Percentiles rank a stretch among this genome's conserved stretches.
Evolutionary conservation across 257 asterid species (phyloP).

Genomic region (Rubia yunnanensis): DNA sequence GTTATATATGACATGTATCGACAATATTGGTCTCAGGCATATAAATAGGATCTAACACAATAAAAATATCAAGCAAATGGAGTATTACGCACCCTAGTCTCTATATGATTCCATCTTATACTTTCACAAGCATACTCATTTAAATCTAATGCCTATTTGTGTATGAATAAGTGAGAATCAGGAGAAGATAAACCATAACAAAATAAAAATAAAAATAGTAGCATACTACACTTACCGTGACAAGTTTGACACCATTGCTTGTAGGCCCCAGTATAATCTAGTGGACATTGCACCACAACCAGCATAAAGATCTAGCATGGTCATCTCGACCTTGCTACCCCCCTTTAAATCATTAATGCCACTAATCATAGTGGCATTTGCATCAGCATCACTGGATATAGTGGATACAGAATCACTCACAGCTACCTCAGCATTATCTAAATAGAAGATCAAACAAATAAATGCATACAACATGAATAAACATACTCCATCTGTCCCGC

Average conservation of each 20-base stretch:
- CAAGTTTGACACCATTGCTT: slow-evolving; percentile 50
- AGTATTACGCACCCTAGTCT: slow-evolving; percentile 47
- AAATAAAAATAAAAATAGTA: too few species aligned
- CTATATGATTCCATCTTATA: slow-evolving; percentile 59
- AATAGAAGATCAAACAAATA: neutral
- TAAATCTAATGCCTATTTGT: slow-evolving; percentile 94
- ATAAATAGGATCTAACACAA: neutral
- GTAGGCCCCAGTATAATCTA: slow-evolving; percentile 72
- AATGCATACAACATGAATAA: too few species aligned
- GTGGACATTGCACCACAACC: slow-evolving; percentile 99
- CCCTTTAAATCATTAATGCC: slow-evolving; percentile 13
- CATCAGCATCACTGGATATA: slow-evolving; percentile 44
- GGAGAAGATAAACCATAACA: too few species aligned
- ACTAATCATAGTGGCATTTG: neutral
- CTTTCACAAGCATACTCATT: slow-evolving; percentile 63
- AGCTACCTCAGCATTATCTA: slow-evolving; percentile 28
- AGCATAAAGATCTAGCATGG: slow-evolving; percentile 57
- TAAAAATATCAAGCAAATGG: neutral
- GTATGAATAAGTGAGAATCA: neutral
- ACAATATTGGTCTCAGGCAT: neutral
- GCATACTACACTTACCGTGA: slow-evolving; percentile 42
- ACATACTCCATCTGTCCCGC: too few species aligned
- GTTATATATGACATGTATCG: neutral
- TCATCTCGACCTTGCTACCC: slow-evolving; percentile 27
- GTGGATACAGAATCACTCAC: slow-evolving; percentile 50